phyloP scores from a whole-genome alignment of 306 rosid species.

The Pueraria montana region DNA sequence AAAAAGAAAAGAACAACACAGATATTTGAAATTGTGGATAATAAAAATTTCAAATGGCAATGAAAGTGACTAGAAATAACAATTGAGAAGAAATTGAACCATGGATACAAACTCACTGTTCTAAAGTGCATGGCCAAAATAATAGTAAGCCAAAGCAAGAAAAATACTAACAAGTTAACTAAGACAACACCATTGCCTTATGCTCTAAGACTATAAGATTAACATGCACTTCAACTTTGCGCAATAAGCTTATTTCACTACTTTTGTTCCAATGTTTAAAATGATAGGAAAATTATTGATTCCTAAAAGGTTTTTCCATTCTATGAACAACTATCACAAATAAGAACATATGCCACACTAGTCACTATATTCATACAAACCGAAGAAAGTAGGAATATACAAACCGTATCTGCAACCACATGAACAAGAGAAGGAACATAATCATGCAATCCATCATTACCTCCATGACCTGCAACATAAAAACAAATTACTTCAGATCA shows the following conservation, averaged over 20 bases:
- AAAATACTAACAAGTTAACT: not conserved
- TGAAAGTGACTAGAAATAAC: slow-evolving; percentile 16
- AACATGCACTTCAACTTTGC: not conserved
- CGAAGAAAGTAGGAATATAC: slow-evolving; percentile 38
- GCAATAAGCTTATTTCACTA: not conserved
- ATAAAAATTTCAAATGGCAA: not conserved
- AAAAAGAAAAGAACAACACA: slow-evolving; percentile 22
- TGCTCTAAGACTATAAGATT: not conserved
- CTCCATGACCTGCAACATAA: slow-evolving; percentile 89
- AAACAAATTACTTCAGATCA: slow-evolving; percentile 34
- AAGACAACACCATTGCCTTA: not conserved
- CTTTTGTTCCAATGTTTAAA: slow-evolving; percentile 25
- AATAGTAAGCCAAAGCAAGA: not conserved
- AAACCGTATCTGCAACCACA: slow-evolving; percentile 96
- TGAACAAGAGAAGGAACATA: slow-evolving; percentile 98
- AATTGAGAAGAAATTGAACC: not conserved
- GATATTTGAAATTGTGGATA: not conserved
- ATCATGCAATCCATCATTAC: slow-evolving; percentile 99
- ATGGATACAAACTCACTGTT: not conserved
- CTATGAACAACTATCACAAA: not conserved
- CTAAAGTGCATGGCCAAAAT: not conserved
- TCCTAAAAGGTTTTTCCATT: not conserved
- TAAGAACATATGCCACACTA: not conserved
- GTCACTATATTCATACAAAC: slow-evolving; percentile 13
- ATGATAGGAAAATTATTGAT: not conserved